Evolutionary conservation across 768 basidiomycete genomes (phyloP), one percentile per base, ranked within the genome.

Genomic region (Hysterangium stoloniferum): DNA sequence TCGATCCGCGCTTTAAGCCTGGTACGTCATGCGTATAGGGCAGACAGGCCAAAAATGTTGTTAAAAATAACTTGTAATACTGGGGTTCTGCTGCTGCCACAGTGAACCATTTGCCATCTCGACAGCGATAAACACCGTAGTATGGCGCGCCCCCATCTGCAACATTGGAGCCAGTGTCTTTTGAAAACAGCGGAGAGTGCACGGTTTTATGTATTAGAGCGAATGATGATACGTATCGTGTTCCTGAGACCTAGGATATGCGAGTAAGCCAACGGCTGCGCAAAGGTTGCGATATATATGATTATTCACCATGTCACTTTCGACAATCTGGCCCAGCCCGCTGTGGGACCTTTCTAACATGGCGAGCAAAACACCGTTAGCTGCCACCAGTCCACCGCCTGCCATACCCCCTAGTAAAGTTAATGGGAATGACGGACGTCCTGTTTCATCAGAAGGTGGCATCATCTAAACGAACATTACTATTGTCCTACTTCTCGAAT

Each of bases 321-420:
- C 71, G 36, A 92, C 79, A 11, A 91, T 69, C 62, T 90, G 86
- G 5, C 89, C 88, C 9, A 68, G 73, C 3, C 82, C 82, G 57
- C 74, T 86, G 53, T 64, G 74, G 22, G 66, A 68, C 40, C 86
- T 76, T 56, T 87, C 83, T 28, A 87, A 59, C 11, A 92, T 68
- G 0, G 89, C 88, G 6, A 89, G 71, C 9, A 92, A 71, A 45
- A 90, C 80, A 4, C 87, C 86, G 22, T 79, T 62, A 0, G 75
- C 84, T 54, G 84, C 87, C 54, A 78, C 74, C 27, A 87, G 62
- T 6, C 87, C 86, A 4, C 88, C 88, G 2, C 86, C 88, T 1
- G 83, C 89, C 63, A 91, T 90, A 59, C 90, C 89, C 9, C 80
- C 86, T 4, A 91, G 71, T 12, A 90, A 60, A 58, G 91, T 91